Evolutionary conservation across 2,329 filamentous ascomycete species (phyloP).

Genomic region (Fusarium sp.): DNA sequence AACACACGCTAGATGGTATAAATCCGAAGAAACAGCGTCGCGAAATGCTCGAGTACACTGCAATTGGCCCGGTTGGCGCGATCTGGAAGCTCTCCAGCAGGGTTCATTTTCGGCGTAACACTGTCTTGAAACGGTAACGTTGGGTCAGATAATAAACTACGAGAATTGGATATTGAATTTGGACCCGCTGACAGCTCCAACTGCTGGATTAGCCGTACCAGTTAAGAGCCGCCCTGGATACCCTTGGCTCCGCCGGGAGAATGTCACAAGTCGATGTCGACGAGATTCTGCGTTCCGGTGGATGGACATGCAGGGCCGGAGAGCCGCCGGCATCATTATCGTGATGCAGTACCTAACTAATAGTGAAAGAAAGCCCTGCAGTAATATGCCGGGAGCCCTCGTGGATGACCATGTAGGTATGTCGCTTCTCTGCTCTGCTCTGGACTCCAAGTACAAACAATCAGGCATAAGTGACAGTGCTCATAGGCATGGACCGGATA

Average conservation of each 20-base stretch:
- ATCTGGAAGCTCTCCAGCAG: slow-evolving; percentile 17
- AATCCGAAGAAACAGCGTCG: slow-evolving; percentile 22
- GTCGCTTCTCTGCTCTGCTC: neutral
- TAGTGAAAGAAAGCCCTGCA: slow-evolving; percentile 5
- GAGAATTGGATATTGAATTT: slow-evolving; percentile 27
- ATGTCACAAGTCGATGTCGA: slow-evolving; percentile 20
- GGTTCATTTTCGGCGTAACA: slow-evolving; percentile 13
- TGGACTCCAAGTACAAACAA: neutral
- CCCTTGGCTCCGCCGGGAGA: slow-evolving; percentile 36
- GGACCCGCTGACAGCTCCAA: slow-evolving; percentile 36
- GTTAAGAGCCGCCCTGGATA: slow-evolving; percentile 36
- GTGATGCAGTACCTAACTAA: neutral
- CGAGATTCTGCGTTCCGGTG: slow-evolving; percentile 5
- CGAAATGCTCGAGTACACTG: slow-evolving; percentile 13
- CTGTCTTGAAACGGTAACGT: slow-evolving; percentile 14
- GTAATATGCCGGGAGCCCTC: slow-evolving; percentile 21
- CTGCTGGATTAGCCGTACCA: slow-evolving; percentile 40
- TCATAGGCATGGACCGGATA: slow-evolving; percentile 8
- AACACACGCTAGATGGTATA: slow-evolving; percentile 4
- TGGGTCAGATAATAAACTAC: slow-evolving; percentile 12
- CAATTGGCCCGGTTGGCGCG: slow-evolving; percentile 39
- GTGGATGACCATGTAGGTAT: slow-evolving; percentile 8
- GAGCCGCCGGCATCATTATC: slow-evolving; percentile 27
- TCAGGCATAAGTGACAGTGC: neutral
- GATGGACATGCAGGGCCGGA: slow-evolving; percentile 29